phyloP scores from a whole-genome alignment of 805 yeast genomes.

The Lachancea fermentati region DNA sequence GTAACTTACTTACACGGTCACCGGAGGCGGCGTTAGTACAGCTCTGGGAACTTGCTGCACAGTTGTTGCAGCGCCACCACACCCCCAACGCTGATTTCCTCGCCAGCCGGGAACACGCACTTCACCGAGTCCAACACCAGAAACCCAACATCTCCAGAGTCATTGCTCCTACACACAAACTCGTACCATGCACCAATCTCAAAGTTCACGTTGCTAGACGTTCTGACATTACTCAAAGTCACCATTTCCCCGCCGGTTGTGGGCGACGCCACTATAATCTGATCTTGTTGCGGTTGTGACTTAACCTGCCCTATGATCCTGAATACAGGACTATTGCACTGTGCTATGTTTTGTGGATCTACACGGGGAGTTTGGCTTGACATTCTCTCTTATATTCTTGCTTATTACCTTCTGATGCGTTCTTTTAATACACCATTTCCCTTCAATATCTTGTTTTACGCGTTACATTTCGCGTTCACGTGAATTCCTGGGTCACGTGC shows the following conservation, averaged over 20 bases:
- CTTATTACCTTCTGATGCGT: not conserved
- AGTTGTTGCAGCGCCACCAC: conserved; percentile 30
- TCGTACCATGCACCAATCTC: conserved; percentile 32
- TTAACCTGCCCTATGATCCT: conserved; percentile 31
- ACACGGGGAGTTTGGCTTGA: conserved; percentile 32
- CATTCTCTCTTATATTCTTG: conserved; percentile 12
- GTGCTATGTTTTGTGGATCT: conserved; percentile 27
- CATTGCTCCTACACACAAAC: conserved; percentile 31
- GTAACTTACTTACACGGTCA: conserved; percentile 1
- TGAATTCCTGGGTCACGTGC: too few relatives aligned
- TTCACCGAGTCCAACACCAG: conserved; percentile 30
- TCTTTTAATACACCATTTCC: not conserved
- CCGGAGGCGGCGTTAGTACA: conserved; percentile 16
- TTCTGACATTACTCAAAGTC: conserved; percentile 24
- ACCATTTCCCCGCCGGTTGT: conserved; percentile 26
- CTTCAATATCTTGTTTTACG: too few relatives aligned
- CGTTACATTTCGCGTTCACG: too few relatives aligned
- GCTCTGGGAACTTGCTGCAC: conserved; percentile 27
- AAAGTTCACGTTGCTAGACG: conserved; percentile 21
- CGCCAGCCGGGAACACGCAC: conserved; percentile 25
- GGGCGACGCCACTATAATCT: conserved; percentile 25
- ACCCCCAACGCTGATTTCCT: conserved; percentile 28
- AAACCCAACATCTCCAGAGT: conserved; percentile 31
- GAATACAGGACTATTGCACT: conserved; percentile 24
- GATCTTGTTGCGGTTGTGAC: conserved; percentile 26